phyloP scores from a whole-genome alignment of 148 eudicot species.

The Rhododendron ferrugineum region DNA sequence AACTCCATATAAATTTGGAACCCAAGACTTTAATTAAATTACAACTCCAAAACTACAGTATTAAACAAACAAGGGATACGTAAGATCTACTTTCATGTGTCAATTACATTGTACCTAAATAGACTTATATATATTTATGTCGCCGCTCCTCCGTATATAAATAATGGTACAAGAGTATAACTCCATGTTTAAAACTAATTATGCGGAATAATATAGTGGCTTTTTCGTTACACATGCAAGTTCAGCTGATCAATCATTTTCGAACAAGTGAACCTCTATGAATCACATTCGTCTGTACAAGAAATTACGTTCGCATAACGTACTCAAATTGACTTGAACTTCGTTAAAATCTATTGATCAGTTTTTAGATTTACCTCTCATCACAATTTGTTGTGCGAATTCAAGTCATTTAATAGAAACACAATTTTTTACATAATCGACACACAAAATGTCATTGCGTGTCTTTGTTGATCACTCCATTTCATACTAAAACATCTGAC shows the following conservation, averaged over 20 bases:
- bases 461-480: not conserved
- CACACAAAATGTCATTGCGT: not conserved
- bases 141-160: not conserved
- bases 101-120: not conserved
- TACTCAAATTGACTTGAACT: not conserved
- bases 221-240: not conserved
- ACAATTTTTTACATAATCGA: not conserved
- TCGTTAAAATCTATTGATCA: not conserved
- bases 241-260: not conserved
- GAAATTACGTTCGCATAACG: not conserved
- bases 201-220: not conserved
- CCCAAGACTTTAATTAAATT: not conserved
- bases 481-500: not conserved
- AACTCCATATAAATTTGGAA: conserved; percentile 23
- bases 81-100: not conserved
- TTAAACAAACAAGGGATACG: not conserved
- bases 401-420: not conserved
- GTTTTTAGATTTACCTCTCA: not conserved
- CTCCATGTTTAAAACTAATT: not conserved
- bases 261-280: not conserved
- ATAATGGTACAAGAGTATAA: not conserved
- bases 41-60: not conserved
- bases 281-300: not conserved
- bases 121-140: not conserved
- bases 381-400: not conserved